Percentiles rank a stretch among this genome's conserved stretches.
Conservation (phyloP, 441 rosid genomes). For the Theobroma grandiflorum region DNA sequence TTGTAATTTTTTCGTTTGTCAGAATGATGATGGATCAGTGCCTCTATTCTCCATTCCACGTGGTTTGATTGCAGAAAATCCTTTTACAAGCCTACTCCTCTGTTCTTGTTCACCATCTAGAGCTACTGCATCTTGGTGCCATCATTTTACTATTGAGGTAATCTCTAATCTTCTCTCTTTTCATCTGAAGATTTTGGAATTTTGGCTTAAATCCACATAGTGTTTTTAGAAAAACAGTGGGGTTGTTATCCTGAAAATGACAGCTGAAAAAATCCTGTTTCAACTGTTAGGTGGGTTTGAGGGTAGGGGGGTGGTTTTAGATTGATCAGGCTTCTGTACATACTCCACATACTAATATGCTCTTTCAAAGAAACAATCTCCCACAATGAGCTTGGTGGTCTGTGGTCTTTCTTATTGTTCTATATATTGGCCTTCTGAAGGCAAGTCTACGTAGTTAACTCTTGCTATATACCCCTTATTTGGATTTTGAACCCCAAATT, state of each 20-base stretch:
- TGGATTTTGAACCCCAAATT: not conserved
- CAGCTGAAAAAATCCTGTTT: not conserved
- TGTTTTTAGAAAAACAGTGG: not conserved
- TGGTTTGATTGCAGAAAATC: conserved; percentile 88
- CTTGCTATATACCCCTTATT: not conserved
- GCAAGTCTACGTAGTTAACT: too few species aligned
- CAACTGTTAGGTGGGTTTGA: not conserved
- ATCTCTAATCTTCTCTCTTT: conserved; percentile 26
- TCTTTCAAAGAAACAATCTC: not conserved
- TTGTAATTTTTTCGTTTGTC: conserved; percentile 44
- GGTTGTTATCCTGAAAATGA: not conserved
- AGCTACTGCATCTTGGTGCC: conserved; percentile 82
- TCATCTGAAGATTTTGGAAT: not conserved
- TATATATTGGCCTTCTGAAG: not conserved
- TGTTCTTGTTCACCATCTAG: conserved; percentile 71
- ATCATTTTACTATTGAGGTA: conserved; percentile 87
- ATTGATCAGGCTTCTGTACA: not conserved
- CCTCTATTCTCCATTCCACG: conserved; percentile 85
- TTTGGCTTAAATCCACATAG: not conserved
- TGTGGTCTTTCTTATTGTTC: conserved; percentile 20
- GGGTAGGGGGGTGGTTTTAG: not conserved
- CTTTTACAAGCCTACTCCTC: conserved; percentile 86
- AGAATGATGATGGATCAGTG: conserved; percentile 83
- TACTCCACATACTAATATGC: too few species aligned
- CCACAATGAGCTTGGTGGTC: conserved; percentile 2